Evolutionary conservation across 2,329 filamentous ascomycete species (phyloP), one percentile per base, ranked within the genome.

Genomic region (Fusarium buxicola): DNA sequence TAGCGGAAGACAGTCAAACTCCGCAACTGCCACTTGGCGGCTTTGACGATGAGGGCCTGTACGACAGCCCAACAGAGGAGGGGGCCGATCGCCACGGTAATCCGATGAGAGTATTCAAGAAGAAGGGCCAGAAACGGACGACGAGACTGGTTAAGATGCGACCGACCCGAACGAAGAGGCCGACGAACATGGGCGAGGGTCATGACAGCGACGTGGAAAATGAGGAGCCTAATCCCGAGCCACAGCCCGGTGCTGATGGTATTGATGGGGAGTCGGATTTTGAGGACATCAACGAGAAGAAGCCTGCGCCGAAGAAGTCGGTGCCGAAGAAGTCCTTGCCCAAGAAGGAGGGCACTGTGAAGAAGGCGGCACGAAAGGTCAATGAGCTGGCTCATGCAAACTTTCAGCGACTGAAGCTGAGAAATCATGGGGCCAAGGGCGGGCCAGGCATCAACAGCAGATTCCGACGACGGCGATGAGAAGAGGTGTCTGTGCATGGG

Each of bases 61-160:
- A 86, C 68, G 87, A 89, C 72, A 84, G 83, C 60, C 76, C 78
- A 2, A 78, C 77, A 4, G 82, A 85, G n/a, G 82, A 84, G 25
- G 46, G 73, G 4, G 18, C 83, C 11, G 85, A 80, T 48, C 80
- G 79, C n/a, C 78, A 86, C 67, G 87, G 87, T 2, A 81, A 84
- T 60, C 87, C 87, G 3, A 73, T 87, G 32, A 85, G 82, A 50
- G 76, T 86, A 2, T 94, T 85, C 80, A 94, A 94, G 82, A 95
- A 95, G 84, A 92, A 91, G 79, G 91, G 91, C 0, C 85, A 91
- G 73, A 95, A 95, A 80, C 83, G 92, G 59, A 92, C 91, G 52
- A 94, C 92, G 4, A 82, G 88, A 60, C 80, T 83, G 43, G 82
- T 85, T 52, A 92, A 88, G 58, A 91, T 90, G 79, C 81, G 78